A percentile compares a stretch with the other conserved stretches of the same genome.
Conservation (phyloP, 2,329 filamentous ascomycete species). For the Zymoseptoria crescenta region DNA sequence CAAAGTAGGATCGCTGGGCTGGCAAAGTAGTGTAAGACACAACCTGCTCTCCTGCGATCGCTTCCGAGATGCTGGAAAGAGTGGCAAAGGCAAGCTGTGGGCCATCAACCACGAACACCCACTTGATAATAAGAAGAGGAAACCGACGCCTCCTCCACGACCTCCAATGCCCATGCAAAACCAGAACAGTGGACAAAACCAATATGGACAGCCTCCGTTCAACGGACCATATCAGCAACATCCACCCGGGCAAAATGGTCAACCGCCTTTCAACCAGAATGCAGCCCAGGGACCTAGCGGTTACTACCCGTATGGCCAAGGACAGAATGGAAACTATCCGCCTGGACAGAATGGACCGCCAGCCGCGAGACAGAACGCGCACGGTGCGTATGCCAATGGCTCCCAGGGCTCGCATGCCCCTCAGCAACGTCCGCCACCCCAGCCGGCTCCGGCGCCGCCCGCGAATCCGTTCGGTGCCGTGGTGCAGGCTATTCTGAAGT, state of each 20-base stretch:
- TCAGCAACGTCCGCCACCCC: constrained; percentile 9
- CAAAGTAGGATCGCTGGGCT: constrained; percentile 50
- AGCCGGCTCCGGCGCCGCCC: constrained; percentile 4
- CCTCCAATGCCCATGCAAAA: constrained; percentile 16
- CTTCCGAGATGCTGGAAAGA: constrained; percentile 54
- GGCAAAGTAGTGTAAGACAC: constrained; percentile 60
- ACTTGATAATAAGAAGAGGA: constrained; percentile 52
- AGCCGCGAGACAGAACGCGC: constrained; percentile 1
- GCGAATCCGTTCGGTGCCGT: constrained; percentile 17
- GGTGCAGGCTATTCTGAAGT: constrained; percentile 20
- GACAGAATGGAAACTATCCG: not conserved
- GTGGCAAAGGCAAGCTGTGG: constrained; percentile 58
- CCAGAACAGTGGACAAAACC: constrained; percentile 8
- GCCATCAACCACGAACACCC: constrained; percentile 51
- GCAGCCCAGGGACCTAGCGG: constrained; percentile 6
- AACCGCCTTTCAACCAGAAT: constrained; percentile 8
- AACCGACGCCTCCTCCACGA: constrained; percentile 34
- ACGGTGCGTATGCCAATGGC: constrained; percentile 6
- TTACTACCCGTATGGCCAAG: constrained; percentile 9
- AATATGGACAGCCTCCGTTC: constrained; percentile 12
- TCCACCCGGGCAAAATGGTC: constrained; percentile 10
- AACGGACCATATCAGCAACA: constrained; percentile 7
- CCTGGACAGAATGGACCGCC: not conserved
- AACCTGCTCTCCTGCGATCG: constrained; percentile 52
- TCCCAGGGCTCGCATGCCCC: constrained; percentile 5